Base-by-base conservation (phyloP, 2,329 filamentous ascomycete species). In the Venturia carpophila region DNA sequence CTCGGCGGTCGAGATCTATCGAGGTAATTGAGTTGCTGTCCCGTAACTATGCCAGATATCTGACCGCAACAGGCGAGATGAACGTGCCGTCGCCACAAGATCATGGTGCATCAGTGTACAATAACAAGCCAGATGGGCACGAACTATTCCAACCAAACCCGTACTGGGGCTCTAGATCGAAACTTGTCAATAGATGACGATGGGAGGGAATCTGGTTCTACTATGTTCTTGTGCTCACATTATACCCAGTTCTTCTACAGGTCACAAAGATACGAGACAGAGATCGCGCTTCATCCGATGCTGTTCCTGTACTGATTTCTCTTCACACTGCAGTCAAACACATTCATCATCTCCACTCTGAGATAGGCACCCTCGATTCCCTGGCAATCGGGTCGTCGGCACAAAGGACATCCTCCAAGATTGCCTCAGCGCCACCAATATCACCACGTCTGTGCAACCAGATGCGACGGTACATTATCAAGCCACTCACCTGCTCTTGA, bases 1-100 rank as follows among this genome's bases (percentile, higher is more conserved):
- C 2, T 84, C 81, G 2, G 79, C 81, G 1, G 71, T 87, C 37
- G 86, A 88, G 71, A 85, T 88, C 63, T 74, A 82, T 60, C 73
- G 83, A 67, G 82, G 83, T 67, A 79, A 73, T 39, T 42, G 10
- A 13, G 3, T 11, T 17, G 5, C 24, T 11, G 13, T 5, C 30
- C 7, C 6, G 24, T 17, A 19, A n/a, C 2, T 42, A 10, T n/a
- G 5, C 21, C 3, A 27, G 9, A 58, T 30, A 21, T 39, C 45
- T 37, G 49, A 27, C 52, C 15, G 24, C n/a, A 1, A 65, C 52
- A 66, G 65, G 65, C 10, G 65, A 67, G 58, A 67, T 67, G 65
- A 65, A 42, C 7, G 65, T 67, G 1, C 65, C 65, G 5, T 49
- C 65, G 1, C 65, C 74, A 74, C 37, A 69, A 66, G 60, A 74